Base-by-base conservation (phyloP, 768 basidiomycete genomes). In the Suillus brevipes region DNA sequence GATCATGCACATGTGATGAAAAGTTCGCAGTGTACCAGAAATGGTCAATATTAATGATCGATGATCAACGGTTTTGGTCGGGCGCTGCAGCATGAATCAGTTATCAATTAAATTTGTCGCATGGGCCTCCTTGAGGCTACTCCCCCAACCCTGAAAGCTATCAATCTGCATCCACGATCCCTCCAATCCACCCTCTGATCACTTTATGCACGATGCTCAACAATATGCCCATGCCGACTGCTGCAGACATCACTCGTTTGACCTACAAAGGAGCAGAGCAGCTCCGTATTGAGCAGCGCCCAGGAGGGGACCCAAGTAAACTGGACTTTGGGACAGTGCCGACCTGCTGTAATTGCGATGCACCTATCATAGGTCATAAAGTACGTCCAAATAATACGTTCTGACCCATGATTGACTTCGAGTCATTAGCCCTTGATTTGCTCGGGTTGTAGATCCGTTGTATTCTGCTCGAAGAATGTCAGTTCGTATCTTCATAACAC, bases 401-500 rank as follows among this genome's bases (percentile, higher is more conserved):
- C 28, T 42, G 28, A 18, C 40, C 16, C 12, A 31, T 42, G 3
- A 42, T 59, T 42, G 12, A 59, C 58, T 42, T 42, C 12, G 23
- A 45, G 28, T 50, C 43, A 25, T 65, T 60, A 76, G 76, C 62
- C 73, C 6, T 63, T 67, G 50, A 60, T 78, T 36, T 78, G 76
- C 63, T 71, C 71, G 12, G 72, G 68, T 55, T 76, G 76, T 42
- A 75, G 53, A 61, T 72, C 75, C 9, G 65, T 68, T 18, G n/a
- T 77, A 40, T 76, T 77, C 45, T 76, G 76, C 64, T 74, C 75
- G 42, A 76, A 66, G 64, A 71, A 70, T 60, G 75, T 69, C 43
- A 18, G 65, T 65, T 38, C 36, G 4, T 12, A 12, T 42, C 61
- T 49, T 8, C 40, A 34, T 38, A 18, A 13, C 9, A 20, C 16